Base-by-base conservation (phyloP, 2,329 filamentous ascomycete genomes). In the Hymenoscyphus albidus region DNA sequence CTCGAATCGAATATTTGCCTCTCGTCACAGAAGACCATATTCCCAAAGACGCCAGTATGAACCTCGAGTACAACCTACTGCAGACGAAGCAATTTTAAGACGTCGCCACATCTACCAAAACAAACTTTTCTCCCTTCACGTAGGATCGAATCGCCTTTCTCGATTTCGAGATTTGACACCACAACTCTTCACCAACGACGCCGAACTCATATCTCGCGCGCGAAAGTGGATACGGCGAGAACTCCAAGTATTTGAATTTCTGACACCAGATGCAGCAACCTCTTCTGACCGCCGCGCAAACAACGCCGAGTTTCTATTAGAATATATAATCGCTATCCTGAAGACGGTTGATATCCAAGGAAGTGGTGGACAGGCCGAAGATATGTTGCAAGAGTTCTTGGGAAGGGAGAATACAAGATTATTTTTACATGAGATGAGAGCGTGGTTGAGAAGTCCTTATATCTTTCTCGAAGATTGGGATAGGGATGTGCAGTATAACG, bases 151-250 rank as follows among this genome's bases (percentile, higher is more conserved):
- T 74, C 84, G 86, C 0, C 77, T 88, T n/a, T 95, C 92, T 0
- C 83, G 85, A 32, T 95, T 94, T 76, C 83, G 83, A 59, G 89
- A 93, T 66, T 79, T 96, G 38, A 90, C 88, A 0, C 89, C 92
- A 0, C 76, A 82, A 3, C 76, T 85, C 9, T 89, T 97, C 74
- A 80, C 82, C 64, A 77, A 77, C 1, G 89, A 92, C 27, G 77
- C 85, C 0, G 84, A 88, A 27, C 83, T 97, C 0, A 83, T 92
- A 18, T 90, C 89, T 0, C 88, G 91, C 42, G 93, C 93, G 1
- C 84, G 91, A 6, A 87, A 85, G 67, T 98, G 92, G 85, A 85
- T 97, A 60, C 85, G 93, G 0, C 85, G 94, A 55, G 94, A 98
- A 74, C 80, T 97, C 3, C 87, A 88, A 62, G 91, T 96, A 18